Percentiles rank a stretch among this genome's conserved stretches.
Evolutionary conservation across 1,284 basidiomycete species (phyloP).

Genomic region (Sporisorium exsertum): DNA sequence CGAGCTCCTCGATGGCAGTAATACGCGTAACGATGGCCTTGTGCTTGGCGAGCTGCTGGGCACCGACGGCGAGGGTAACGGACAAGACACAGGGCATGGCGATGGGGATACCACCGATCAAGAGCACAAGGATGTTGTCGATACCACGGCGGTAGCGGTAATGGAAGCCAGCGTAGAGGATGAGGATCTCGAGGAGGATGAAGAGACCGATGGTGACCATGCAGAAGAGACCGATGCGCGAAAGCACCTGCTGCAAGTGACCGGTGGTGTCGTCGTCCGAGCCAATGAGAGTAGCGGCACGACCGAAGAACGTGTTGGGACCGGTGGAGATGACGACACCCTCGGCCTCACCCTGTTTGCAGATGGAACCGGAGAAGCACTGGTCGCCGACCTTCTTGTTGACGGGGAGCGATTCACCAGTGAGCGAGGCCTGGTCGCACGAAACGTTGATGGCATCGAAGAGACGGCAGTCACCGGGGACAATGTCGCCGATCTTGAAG

Average conservation of each 20-base stretch:
- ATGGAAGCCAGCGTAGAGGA: constrained; percentile 84
- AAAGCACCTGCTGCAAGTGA: constrained; percentile 86
- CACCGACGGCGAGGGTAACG: constrained; percentile 95
- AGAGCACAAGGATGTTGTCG: constrained; percentile 95
- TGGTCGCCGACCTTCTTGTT: constrained; percentile 76
- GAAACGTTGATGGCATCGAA: constrained; percentile 80
- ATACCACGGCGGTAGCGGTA: constrained; percentile 81
- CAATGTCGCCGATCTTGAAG: constrained; percentile 88
- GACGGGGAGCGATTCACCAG: constrained; percentile 93
- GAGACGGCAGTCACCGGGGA: constrained; percentile 83
- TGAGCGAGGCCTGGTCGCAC: constrained; percentile 94
- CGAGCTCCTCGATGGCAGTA: constrained; percentile 92
- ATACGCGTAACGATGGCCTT: constrained; percentile 97
- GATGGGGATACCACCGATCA: constrained; percentile 98
- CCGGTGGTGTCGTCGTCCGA: constrained; percentile 84
- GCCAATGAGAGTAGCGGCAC: constrained; percentile 89
- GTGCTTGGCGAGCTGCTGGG: constrained; percentile 89
- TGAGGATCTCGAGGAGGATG: constrained; percentile 89
- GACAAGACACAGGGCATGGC: constrained; percentile 97
- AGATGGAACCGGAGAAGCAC: constrained; percentile 81
- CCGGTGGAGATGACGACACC: constrained; percentile 94
- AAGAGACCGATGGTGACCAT: constrained; percentile 92
- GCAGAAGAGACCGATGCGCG: constrained; percentile 87
- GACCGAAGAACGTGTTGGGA: constrained; percentile 89
- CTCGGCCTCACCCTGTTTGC: constrained; percentile 80